Evolutionary conservation across 2,329 filamentous ascomycete genomes (phyloP), one percentile per base, ranked within the genome.

Genomic region (Nemania diffusa): DNA sequence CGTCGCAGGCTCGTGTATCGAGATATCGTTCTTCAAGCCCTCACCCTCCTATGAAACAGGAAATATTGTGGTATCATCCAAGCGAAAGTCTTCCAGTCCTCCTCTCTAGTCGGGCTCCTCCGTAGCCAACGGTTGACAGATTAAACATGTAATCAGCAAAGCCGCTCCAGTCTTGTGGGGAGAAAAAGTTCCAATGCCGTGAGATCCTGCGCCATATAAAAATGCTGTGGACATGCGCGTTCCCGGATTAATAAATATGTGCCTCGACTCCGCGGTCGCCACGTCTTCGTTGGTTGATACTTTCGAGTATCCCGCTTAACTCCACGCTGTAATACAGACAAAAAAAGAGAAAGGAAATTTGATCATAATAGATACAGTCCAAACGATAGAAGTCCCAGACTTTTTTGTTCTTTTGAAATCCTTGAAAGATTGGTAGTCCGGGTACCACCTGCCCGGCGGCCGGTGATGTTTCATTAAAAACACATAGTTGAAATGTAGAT

Each of bases 11-110:
- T 72, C 73, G 66, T 71, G 66, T 73, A 69, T 68, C 62, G 68
- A 56, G 34, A 52, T 60, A 57, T n/a, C n/a, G 65, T 69, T 67
- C 69, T 69, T 67, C 65, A 69, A 71, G 29, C 32, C 66, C 13
- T 44, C 69, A 67, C 62, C 29, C 34, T n/a, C 58, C 37, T 50
- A n/a, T n/a, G n/a, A 58, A 68, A 51, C 66, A 66, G 61, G 56
- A 69, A 72, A 70, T 56, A 65, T 64, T 62, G 61, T 76, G 76
- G 76, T 78, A 78, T 77, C 75, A 76, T 77, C 74, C 75, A 74
- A 77, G 72, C 73, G 74, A 77, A 75, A 76, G 74, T 75, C n/a
- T 69, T 74, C 68, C 65, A 67, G 70, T 62, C 65, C 69, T 65
- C 67, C 64, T 64, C 58, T 73, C 72, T 70, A 71, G 50, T 73